Percentiles rank a stretch among this genome's conserved stretches.
Evolutionary conservation across 2,329 filamentous ascomycete species (phyloP).

Genomic region (Colletotrichum eremochloae): DNA sequence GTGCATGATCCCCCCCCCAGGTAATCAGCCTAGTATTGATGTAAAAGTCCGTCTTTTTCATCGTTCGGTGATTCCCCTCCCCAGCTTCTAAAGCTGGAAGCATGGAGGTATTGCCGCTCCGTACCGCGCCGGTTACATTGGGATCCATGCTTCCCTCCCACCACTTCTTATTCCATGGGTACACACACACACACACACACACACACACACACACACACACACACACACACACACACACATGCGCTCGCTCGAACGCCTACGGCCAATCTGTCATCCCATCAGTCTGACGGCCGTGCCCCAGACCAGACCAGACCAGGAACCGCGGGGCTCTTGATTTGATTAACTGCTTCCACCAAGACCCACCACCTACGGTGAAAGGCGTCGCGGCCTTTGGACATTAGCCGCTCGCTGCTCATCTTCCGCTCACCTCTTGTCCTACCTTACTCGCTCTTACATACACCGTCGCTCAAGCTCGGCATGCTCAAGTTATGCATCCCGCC

Average conservation of each 20-base stretch:
- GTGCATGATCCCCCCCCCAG: slow-evolving; percentile 21
- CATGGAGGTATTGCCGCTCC: slow-evolving; percentile 26
- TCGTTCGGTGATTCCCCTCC: slow-evolving; percentile 20
- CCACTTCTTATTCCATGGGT: slow-evolving; percentile 33
- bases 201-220: slow-evolving; percentile 22
- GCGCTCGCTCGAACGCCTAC: slow-evolving; percentile 4
- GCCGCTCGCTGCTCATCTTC: slow-evolving; percentile 25
- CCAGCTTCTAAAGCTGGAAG: slow-evolving; percentile 7
- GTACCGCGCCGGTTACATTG: slow-evolving; percentile 33
- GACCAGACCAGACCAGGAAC: slow-evolving; percentile 30
- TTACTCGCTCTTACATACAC: slow-evolving; percentile 18
- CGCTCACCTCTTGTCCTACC: slow-evolving; percentile 20
- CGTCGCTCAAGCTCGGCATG: slow-evolving; percentile 8
- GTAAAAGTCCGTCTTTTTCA: slow-evolving; percentile 21
- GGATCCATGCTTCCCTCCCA: slow-evolving; percentile 18
- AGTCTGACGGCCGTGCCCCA: slow-evolving; percentile 28
- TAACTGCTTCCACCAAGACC: slow-evolving; percentile 20
- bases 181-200: slow-evolving; percentile 19
- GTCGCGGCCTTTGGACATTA: slow-evolving; percentile 32
- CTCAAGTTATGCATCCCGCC: slow-evolving; percentile 31
- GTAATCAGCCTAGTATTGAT: slow-evolving; percentile 35
- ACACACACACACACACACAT: slow-evolving; percentile 7
- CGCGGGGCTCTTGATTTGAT: slow-evolving; percentile 29
- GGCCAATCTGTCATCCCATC: slow-evolving; percentile 35
- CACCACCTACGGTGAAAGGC: slow-evolving; percentile 34